Base-by-base conservation (phyloP, 2,329 filamentous ascomycete genomes). In the Ophiostoma tasmaniense region DNA sequence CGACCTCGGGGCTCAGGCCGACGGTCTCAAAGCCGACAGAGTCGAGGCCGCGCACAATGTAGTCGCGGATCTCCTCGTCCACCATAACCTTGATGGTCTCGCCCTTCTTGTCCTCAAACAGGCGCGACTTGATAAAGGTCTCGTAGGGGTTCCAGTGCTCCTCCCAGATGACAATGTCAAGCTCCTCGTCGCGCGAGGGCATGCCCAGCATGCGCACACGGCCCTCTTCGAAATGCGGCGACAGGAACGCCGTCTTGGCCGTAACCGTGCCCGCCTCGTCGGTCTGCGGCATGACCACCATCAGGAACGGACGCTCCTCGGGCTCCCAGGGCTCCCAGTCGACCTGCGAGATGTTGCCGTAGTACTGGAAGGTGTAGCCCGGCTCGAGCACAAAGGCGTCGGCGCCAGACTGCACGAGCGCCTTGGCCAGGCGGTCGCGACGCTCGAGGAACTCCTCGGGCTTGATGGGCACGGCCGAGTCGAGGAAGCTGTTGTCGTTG, bases 261-360 rank as follows among this genome's bases (percentile, higher is more conserved):
- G 64, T 42, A 10, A 65, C 64, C 22, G 22, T 65, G 35, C 64
- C 64, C 2, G 64, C n/a, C 11, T 22, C 22, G 33, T 65, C 64
- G 13, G 37, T 65, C 64, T 65, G 35, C n/a, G 64, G 64, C 22
- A 65, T 11, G 22, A 65, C 64, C 35, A 65, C 64, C 64, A 65
- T 65, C 7, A 65, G 64, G n/a, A 65, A 65, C 64, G 64, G 64
- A 8, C 64, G 64, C 64, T 65, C 64, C 64, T 65, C 64, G 11
- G 64, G 64, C 64, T 65, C 64, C 64, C 64, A 65, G n/a, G 64
- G 64, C 64, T 65, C 64, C 64, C 64, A 65, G 64, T 65, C 64
- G 22, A 65, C 64, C 22, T 65, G 64, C 33, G 64, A 65, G 64
- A 65, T 65, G 64, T 65, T 65, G 35, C 64, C 64, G 14, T 65